Evolutionary conservation across 305 asterid species (phyloP), one percentile per base, ranked within the genome.

Genomic region (Lippia alba): DNA sequence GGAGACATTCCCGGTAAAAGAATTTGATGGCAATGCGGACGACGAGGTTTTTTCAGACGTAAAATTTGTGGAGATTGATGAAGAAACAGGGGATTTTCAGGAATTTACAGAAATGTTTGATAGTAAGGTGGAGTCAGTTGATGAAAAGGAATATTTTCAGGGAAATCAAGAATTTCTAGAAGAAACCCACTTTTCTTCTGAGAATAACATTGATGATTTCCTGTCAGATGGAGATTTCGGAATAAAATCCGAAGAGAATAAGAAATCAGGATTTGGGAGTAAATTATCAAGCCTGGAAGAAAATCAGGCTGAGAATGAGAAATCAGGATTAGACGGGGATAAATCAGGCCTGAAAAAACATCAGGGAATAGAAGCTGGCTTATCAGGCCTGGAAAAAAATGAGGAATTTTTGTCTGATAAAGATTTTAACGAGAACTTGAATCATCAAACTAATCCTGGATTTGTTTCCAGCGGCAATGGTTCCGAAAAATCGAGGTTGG

Each of bases 201-300:
- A 76, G 71, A 74, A 83, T 8, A 66, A 55, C 8, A 67, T 77
- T 18, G 85, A 80, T 44, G 82, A 69, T 3, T 89, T 91, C 73
- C 67, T 84, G 19, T 80, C 83, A 0, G 93, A 87, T 62, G 73
- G 69, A 34, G 87, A 83, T 70, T 85, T 83, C 24, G 81, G 60
- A 30, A 49, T 12, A n/a, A 9, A 46, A 12, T 10, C 8, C 12
- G 73, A 36, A 4, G 67, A 40, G 34, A 64, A 71, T 19, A 54
- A 24, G 19, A 73, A 51, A 51, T 18, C 33, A 6, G 75, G 69
- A 0, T 12, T 36, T 7, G 3, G 5, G 9, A 36, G 8, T 50
- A 17, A 64, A 1, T 46, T 12, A 20, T 45, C 68, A 18, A 77
- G 56, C 2, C 64, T 65, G 41, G 65, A 63, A 4, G 83, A 71